Evolutionary conservation across 495 filamentous ascomycete genomes (phyloP).

Genomic region (Amphirosellinia nigrospora): DNA sequence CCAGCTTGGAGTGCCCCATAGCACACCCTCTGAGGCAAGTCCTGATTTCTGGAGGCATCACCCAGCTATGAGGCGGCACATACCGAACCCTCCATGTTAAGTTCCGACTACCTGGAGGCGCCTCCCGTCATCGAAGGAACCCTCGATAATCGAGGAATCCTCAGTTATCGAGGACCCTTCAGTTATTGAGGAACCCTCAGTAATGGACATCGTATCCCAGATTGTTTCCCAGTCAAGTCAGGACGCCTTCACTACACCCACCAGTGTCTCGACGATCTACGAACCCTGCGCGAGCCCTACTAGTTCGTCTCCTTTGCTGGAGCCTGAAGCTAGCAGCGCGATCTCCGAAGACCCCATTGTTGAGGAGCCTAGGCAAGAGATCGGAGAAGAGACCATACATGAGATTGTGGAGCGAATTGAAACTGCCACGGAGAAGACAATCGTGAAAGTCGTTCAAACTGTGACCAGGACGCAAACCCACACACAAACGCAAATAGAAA

Average conservation of each 20-base stretch:
- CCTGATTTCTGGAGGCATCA: constrained; percentile 8
- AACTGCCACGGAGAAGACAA: constrained; percentile 40
- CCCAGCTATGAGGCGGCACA: not conserved
- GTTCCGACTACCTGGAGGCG: not conserved
- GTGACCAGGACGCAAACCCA: constrained; percentile 41
- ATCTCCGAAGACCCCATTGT: not conserved
- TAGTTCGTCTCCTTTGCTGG: not conserved
- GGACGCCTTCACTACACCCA: constrained; percentile 4
- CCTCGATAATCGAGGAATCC: not conserved
- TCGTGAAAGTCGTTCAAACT: constrained; percentile 46
- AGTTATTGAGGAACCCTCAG: not conserved
- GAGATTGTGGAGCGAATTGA: constrained; percentile 30
- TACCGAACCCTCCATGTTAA: not conserved
- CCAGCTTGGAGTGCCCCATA: not conserved
- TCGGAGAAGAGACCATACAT: constrained; percentile 9
- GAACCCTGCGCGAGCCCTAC: constrained; percentile 32
- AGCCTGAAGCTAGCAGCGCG: not conserved
- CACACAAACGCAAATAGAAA: constrained; percentile 39
- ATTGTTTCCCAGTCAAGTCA: constrained; percentile 2
- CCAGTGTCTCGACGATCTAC: constrained; percentile 32
- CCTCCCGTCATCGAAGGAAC: not conserved
- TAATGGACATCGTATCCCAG: not conserved
- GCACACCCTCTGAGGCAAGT: not conserved
- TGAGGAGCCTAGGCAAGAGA: not conserved
- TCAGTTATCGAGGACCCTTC: no score